Conservation (phyloP, 805 yeast species). For the Nakazawaea wickerhamii region DNA sequence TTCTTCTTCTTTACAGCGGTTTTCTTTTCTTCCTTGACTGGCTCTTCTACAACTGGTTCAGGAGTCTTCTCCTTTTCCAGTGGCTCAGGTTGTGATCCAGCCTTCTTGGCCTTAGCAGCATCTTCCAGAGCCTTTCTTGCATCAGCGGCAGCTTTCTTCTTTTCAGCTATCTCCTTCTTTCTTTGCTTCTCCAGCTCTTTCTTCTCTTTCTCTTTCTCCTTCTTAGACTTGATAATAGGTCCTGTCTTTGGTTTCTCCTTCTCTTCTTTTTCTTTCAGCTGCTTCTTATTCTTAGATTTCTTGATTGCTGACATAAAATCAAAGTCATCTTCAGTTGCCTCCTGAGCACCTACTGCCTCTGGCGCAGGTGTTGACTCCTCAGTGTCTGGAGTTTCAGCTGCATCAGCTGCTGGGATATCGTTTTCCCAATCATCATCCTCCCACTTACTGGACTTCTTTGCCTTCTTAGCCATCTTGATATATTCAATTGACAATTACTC, state of each 20-base stretch:
- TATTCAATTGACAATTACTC: background rate
- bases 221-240: constrained; percentile 80
- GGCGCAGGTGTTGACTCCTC: constrained; percentile 26
- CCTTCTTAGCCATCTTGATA: constrained; percentile 38
- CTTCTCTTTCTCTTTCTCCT: constrained; percentile 92
- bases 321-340: constrained; percentile 16
- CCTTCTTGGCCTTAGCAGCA: constrained; percentile 29
- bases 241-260: constrained; percentile 46
- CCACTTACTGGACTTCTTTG: constrained; percentile 60
- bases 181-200: constrained; percentile 86
- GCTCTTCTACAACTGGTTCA: constrained; percentile 24
- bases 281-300: constrained; percentile 73
- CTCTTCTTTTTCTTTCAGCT: constrained; percentile 59
- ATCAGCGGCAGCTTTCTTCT: constrained; percentile 58
- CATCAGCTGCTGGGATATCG: constrained; percentile 49
- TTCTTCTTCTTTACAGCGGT: constrained; percentile 52
- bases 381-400: constrained; percentile 45
- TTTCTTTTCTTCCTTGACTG: constrained; percentile 24
- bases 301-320: constrained; percentile 84
- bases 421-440: constrained; percentile 64
- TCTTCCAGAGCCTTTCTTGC: constrained; percentile 20
- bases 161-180: constrained; percentile 85
- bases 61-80: constrained; percentile 28
- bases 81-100: constrained; percentile 29
- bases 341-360: constrained; percentile 14